Conservation (phyloP, 1,139 yeast species). For the Eremothecium sinecaudum region DNA sequence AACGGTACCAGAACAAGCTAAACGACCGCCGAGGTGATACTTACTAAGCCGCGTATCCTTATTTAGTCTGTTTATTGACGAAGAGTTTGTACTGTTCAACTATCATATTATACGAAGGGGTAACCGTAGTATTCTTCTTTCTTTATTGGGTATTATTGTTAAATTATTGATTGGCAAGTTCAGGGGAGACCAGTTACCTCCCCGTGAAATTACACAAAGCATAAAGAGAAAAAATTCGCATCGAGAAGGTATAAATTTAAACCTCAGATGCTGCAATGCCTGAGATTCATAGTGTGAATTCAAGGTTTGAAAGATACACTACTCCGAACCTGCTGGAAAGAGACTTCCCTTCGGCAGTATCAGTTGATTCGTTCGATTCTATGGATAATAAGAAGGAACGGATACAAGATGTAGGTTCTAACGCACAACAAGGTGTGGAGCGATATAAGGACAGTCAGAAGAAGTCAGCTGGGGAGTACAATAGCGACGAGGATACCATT, state of each 20-base stretch:
- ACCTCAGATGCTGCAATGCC: constrained; percentile 6
- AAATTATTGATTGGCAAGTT: no score
- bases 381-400: constrained; percentile 3
- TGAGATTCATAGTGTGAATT: constrained; percentile 3
- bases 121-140: no score
- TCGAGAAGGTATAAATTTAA: background rate
- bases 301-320: constrained; percentile 6
- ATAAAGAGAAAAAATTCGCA: background rate
- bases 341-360: constrained; percentile 8
- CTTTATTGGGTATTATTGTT: no score
- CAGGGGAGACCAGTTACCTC: no score
- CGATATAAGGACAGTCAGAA: constrained; percentile 1
- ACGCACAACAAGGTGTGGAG: no score
- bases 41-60: no score
- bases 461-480: constrained; percentile 3
- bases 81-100: no score
- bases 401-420: constrained; percentile 5
- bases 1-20: no score
- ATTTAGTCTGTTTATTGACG: no score
- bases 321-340: constrained; percentile 7
- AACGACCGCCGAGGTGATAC: no score
- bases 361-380: constrained; percentile 7
- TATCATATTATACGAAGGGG: no score
- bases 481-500: constrained; percentile 11
- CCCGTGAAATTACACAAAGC: no score